A percentile compares a stretch with the other conserved stretches of the same genome.
These are phyloP conservation scores for Steccherinum ochraceum DNA, from an alignment of 768 basidiomycete species.

Conservation along the genomic window DNA sequence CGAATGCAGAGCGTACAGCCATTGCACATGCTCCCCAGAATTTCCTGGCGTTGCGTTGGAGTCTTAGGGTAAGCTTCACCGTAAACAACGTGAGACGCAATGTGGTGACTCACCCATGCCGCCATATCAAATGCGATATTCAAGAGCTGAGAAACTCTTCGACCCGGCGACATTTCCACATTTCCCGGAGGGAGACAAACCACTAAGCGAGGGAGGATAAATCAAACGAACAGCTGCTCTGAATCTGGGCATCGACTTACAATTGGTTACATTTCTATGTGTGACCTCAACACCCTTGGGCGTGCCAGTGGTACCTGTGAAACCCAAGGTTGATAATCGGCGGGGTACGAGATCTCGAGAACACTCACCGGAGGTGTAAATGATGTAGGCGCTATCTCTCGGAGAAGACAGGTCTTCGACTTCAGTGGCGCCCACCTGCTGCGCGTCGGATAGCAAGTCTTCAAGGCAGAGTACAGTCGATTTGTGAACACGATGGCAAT, in stretches of 20 bases:
- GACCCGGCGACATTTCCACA: conserved; percentile 49
- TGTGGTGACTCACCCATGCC: too few relatives aligned
- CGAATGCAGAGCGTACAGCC: conserved; percentile 48
- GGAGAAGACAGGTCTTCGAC: conserved; percentile 32
- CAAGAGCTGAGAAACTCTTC: conserved; percentile 52
- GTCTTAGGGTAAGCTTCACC: not conserved
- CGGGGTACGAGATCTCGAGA: too few relatives aligned
- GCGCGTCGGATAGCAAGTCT: not conserved
- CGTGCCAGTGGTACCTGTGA: conserved; percentile 44
- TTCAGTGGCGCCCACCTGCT: conserved; percentile 14
- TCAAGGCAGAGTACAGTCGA: conserved; percentile 19
- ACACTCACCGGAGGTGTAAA: conserved; percentile 51
- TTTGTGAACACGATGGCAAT: conserved; percentile 15
- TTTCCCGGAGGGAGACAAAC: conserved; percentile 45
- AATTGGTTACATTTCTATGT: conserved; percentile 53
- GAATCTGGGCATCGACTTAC: conserved; percentile 27
- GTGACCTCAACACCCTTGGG: conserved; percentile 59
- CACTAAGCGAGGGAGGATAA: conserved; percentile 25
- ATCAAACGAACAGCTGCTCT: not conserved
- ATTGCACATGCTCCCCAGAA: conserved; percentile 43
- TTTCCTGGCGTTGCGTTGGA: conserved; percentile 29
- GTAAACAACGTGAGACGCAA: conserved; percentile 1
- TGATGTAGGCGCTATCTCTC: conserved; percentile 47
- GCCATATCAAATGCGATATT: conserved; percentile 67
- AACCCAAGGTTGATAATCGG: too few relatives aligned